Evolutionary conservation across 106 monocot genomes (phyloP).

Genomic region (Cymbidium sinense): DNA sequence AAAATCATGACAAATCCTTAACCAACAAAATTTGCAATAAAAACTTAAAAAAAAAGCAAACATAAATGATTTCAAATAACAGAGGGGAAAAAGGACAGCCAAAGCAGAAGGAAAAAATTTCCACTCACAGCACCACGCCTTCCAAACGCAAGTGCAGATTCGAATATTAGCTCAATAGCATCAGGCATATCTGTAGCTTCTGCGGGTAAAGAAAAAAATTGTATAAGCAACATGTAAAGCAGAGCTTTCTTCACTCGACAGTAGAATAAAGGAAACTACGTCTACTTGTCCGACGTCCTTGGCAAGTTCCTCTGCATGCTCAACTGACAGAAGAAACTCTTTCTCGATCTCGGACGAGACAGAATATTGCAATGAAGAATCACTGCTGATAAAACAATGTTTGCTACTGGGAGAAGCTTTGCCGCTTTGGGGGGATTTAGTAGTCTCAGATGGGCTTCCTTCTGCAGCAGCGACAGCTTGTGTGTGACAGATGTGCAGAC

Average conservation of each 20-base stretch:
- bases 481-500: slow-evolving; percentile 70
- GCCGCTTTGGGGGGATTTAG: slow-evolving; percentile 5
- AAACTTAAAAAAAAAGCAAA: no score
- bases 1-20: no score
- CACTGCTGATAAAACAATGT: slow-evolving; percentile 18
- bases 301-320: slow-evolving; percentile 69
- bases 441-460: slow-evolving; percentile 49
- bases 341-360: slow-evolving; percentile 51
- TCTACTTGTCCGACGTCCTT: slow-evolving; percentile 51
- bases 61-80: not conserved
- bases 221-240: no score
- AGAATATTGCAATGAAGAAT: slow-evolving; percentile 28
- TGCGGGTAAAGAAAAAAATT: slow-evolving; percentile 15
- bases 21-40: no score
- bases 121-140: slow-evolving; percentile 70
- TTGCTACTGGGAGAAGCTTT: slow-evolving; percentile 19
- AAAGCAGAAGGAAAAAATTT: no score
- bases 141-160: slow-evolving; percentile 67
- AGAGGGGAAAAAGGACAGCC: no score
- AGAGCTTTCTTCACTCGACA: no score
- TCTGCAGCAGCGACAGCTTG: slow-evolving; percentile 55
- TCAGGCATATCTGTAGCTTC: slow-evolving; percentile 86
- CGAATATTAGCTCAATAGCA: slow-evolving; percentile 91
- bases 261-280: slow-evolving; percentile 7
- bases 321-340: slow-evolving; percentile 71